Evolutionary conservation across 306 rosid species (phyloP).

Genomic region (Cucurbita maxima): DNA sequence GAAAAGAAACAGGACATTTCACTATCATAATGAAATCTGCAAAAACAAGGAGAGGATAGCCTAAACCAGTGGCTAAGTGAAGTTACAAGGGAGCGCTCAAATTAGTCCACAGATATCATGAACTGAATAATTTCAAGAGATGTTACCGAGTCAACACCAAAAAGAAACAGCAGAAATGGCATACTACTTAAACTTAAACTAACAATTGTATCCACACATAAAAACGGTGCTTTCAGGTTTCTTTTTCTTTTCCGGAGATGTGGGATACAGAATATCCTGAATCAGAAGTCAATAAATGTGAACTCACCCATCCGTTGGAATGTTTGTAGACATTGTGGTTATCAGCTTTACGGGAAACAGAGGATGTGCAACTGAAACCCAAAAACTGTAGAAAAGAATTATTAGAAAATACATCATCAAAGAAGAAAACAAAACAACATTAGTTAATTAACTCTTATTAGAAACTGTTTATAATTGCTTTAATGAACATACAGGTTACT

Average conservation of each 20-base stretch:
- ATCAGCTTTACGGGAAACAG: conserved; percentile 59
- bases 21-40: not conserved
- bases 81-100: not conserved
- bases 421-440: not conserved
- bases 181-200: not conserved
- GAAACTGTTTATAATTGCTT: not conserved
- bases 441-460: not conserved
- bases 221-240: not conserved
- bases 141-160: not conserved
- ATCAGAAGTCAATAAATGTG: not conserved
- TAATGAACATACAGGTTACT: not conserved
- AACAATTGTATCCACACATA: not conserved
- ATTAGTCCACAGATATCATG: not conserved
- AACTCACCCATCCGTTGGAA: conserved; percentile 77
- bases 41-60: not conserved
- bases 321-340: conserved; percentile 23
- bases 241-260: not conserved
- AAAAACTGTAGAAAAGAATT: conserved; percentile 46
- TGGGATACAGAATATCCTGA: not conserved
- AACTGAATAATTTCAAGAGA: not conserved
- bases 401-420: conserved; percentile 1
- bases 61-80: not conserved
- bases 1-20: not conserved
- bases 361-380: conserved; percentile 52
- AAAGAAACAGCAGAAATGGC: not conserved